Evolutionary conservation across 2,329 filamentous ascomycete species (phyloP).

Genomic region (Magnaporthales sp.): DNA sequence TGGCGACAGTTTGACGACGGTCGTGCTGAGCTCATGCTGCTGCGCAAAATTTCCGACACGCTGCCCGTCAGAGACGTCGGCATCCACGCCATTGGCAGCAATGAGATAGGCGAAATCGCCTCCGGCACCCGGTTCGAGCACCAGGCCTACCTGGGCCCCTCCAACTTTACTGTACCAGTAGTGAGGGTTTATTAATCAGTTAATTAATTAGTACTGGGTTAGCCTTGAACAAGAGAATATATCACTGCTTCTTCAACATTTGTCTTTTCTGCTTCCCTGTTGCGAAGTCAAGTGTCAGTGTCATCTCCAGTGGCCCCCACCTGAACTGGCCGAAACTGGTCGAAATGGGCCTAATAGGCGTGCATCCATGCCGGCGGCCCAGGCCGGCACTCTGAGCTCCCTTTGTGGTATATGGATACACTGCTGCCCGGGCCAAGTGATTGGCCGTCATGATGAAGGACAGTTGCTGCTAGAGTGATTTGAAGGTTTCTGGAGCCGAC

Average conservation of each 20-base stretch:
- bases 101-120: neutral
- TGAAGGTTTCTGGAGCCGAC: no score
- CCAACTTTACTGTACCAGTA: neutral
- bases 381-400: no score
- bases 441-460: no score
- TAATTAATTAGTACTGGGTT: neutral
- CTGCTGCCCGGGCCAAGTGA: no score
- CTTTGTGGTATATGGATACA: no score
- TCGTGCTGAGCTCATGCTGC: neutral
- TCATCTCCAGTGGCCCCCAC: no score
- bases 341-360: no score
- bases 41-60: neutral
- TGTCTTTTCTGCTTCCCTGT: no score
- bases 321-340: no score
- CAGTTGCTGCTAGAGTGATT: no score
- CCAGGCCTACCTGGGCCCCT: neutral
- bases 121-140: slow-evolving; percentile 3
- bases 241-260: neutral
- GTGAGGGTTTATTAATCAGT: neutral
- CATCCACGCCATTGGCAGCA: neutral
- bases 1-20: slow-evolving; percentile 2
- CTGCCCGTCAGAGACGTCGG: neutral
- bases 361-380: no score
- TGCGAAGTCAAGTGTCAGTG: no score
- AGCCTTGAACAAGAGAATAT: neutral